Base-by-base conservation (phyloP, 352 stramenopile genomes). In the Globisporangium canariense region DNA sequence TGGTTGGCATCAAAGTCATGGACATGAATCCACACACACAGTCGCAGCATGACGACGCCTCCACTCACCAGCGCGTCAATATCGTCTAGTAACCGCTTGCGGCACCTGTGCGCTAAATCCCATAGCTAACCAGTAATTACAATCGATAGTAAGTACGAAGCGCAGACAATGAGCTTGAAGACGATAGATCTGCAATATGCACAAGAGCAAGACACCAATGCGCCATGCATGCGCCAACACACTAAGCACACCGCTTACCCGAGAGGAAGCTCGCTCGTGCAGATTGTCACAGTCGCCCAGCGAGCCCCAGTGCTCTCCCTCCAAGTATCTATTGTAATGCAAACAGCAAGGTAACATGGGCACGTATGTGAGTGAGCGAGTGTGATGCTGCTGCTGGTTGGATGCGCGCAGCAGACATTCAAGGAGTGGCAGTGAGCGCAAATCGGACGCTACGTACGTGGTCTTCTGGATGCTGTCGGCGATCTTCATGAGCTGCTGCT, bases 391-490 rank as follows among this genome's bases (percentile, higher is more conserved):
- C 36, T 14, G 36, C 9, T 41, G 36, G 30, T 38, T 25, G 5
- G 13, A 10, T 28, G 2, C 20, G 18, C n/a, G 16, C 18, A 14
- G 3, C 13, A 22, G n/a, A 11, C 16, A 25, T 30, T 22, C 16
- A 6, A 61, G 30, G 22, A n/a, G 18, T 16, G 30, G 25, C 51
- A 66, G 41, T 20, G 11, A 60, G 25, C 8, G 20, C 28, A 14
- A 11, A 32, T 6, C 14, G 3, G 30, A 32, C 30, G 25, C 14
- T n/a, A 64, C 79, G 28, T 59, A 93, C 84, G 81, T 88, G 16
- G 79, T 90, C 64, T 90, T 91, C 64, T 93, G 84, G 36, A 90
- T 59, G 51, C 74, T 83, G 53, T 93, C 84, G 8, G 84, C 79
- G 16, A 90, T 68, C 68, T 88, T 89, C 25, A 62, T 67, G 41